Base-by-base conservation (phyloP, 2,329 filamentous ascomycete species). In the Leptographium lundbergii region DNA sequence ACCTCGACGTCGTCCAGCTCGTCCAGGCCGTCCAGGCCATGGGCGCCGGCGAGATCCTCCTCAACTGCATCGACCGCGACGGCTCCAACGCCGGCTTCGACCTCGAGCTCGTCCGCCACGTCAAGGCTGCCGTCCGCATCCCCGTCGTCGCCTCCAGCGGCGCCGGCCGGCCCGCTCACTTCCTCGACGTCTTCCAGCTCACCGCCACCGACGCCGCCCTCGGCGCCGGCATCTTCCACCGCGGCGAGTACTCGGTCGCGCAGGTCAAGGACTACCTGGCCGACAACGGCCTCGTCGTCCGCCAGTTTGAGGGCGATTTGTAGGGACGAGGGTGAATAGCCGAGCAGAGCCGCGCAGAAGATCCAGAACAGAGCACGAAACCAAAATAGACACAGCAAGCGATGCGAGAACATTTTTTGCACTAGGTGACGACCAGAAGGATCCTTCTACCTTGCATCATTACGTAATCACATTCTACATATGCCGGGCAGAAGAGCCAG, bases 61-160 rank as follows among this genome's bases (percentile, higher is more conserved):
- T 99, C 59, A 99, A 99, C 74, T 96, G 91, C 76, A 99, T 99
- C 67, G 94, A 99, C 76, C 89, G 88, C 69, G 94, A 99, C 71
- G 94, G 94, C 58, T 94, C 89, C 59, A 96, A 95, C 74, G 88
- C 83, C 66, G 94, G 94, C 1, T 99, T 96, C 69, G 94, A 99
- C 72, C 78, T 96, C 11, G 94, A 97, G 75, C 79, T 99, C 59
- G 89, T 99, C 67, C 75, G 81, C 56, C 88, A 91, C 69, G 92
- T 97, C 61, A 99, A 99, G 75, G 76, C 70, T n/a, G 84, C 88
- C 22, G 81, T 96, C 63, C 87, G 80, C 69, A 96, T 99, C 64
- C 94, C 94, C 7, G 94, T 99, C 56, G 95, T 99, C 73, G 91
- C 94, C 17, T 94, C 88, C 32, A 95, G 89, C 69, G 94, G 94